Conservation (phyloP, 2,329 filamentous ascomycete genomes). For the Bipolaris zeicola region DNA sequence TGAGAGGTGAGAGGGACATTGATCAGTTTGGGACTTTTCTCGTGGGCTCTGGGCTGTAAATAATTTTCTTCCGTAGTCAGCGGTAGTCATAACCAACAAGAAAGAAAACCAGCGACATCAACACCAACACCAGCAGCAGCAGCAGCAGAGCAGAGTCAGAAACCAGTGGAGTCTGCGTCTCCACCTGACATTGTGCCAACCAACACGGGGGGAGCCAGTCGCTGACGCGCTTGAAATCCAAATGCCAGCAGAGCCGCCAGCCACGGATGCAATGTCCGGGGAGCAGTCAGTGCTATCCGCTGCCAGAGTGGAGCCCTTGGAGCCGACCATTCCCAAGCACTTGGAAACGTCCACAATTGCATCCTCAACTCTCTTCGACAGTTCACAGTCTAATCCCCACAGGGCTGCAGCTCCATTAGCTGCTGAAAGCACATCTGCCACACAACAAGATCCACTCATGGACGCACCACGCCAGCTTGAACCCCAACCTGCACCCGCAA, state of each 20-base stretch:
- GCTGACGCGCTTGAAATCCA: conserved; percentile 23
- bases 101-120: conserved; percentile 41
- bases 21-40: conserved; percentile 13
- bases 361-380: conserved; percentile 17
- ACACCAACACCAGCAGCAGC: background rate
- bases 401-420: conserved; percentile 6
- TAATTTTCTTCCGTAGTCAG: conserved; percentile 21
- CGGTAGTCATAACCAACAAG: conserved; percentile 41
- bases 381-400: conserved; percentile 9
- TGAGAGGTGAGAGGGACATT: conserved; percentile 36
- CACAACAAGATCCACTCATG: conserved; percentile 12
- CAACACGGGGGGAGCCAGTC: conserved; percentile 29
- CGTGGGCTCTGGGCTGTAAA: conserved; percentile 24
- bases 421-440: conserved; percentile 7
- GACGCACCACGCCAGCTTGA: conserved; percentile 6
- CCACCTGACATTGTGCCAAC: conserved; percentile 34
- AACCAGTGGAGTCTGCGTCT: conserved; percentile 35
- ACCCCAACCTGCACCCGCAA: conserved; percentile 3
- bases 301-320: conserved; percentile 14
- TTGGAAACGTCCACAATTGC: conserved; percentile 26
- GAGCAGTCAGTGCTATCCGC: conserved; percentile 17
- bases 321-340: conserved; percentile 25
- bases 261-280: conserved; percentile 15
- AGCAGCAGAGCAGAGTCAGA: conserved; percentile 25
- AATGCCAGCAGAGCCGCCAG: conserved; percentile 25